A percentile compares a stretch with the other conserved stretches of the same genome.
These are phyloP conservation scores for Pneumocystis oryctolagi DNA, from an alignment of 1,139 yeast species.

Conservation along the genomic window DNA sequence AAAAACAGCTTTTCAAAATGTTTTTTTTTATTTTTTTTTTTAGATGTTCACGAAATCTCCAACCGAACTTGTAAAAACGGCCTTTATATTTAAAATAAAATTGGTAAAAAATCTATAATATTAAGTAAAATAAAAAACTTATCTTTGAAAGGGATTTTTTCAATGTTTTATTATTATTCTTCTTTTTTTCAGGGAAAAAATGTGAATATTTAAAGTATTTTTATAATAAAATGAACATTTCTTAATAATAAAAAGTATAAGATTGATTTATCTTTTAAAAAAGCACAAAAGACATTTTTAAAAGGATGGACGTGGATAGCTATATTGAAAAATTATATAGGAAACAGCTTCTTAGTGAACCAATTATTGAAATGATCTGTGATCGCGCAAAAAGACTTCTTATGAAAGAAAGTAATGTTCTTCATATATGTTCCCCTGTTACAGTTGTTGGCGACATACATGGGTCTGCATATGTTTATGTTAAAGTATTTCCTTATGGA, in stretches of 20 bases:
- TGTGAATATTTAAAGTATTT: not conserved
- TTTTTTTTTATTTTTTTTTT: too few species aligned
- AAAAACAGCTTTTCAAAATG: not conserved
- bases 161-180: too few species aligned
- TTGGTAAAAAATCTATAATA: too few species aligned
- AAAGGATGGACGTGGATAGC: constrained; percentile 38
- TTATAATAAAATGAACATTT: too few species aligned
- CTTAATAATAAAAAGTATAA: not conserved
- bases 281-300: not conserved
- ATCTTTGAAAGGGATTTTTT: too few species aligned
- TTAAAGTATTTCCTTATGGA: not conserved
- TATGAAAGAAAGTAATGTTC: constrained; percentile 70
- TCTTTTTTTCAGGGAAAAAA: too few species aligned
- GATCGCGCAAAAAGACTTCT: constrained; percentile 58
- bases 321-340: constrained; percentile 51
- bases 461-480: constrained; percentile 31
- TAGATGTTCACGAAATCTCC: not conserved
- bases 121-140: too few species aligned
- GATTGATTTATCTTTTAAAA: not conserved
- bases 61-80: not conserved
- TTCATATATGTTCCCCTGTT: constrained; percentile 69
- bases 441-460: constrained; percentile 98
- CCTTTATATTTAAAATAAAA: too few species aligned
- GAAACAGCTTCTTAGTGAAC: constrained; percentile 53
- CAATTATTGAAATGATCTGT: constrained; percentile 51